Evolutionary conservation across 345 rosid genomes (phyloP).

Genomic region (Crucihimalaya himalaica): DNA sequence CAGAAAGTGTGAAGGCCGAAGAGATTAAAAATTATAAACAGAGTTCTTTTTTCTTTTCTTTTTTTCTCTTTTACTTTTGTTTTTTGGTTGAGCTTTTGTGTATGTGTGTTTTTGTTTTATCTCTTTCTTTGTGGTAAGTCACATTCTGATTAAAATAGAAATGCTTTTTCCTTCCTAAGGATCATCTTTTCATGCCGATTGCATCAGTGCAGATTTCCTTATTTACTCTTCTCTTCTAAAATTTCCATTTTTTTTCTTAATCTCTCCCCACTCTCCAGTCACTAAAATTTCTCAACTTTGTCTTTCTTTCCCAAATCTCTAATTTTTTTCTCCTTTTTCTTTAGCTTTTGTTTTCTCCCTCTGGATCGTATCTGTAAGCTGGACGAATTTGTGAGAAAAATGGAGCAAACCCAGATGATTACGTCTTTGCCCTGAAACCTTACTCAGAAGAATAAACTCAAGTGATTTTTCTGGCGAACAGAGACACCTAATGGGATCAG

Average conservation of each 20-base stretch:
- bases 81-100: background rate
- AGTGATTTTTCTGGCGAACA: slow-evolving; percentile 29
- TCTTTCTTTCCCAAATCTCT: slow-evolving; percentile 33
- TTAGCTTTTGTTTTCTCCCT: background rate
- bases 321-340: background rate
- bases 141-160: slow-evolving; percentile 39
- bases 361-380: slow-evolving; percentile 36
- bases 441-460: background rate
- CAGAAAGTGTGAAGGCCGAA: slow-evolving; percentile 11
- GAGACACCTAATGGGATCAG: slow-evolving; percentile 38
- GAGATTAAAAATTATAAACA: background rate
- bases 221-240: slow-evolving; percentile 22
- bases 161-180: slow-evolving; percentile 37
- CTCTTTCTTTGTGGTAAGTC: slow-evolving; percentile 27
- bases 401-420: slow-evolving; percentile 15
- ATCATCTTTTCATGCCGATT: slow-evolving; percentile 44
- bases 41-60: background rate
- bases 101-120: slow-evolving; percentile 8
- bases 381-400: slow-evolving; percentile 12
- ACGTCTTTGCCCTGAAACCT: slow-evolving; percentile 26
- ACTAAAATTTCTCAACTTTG: background rate
- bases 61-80: background rate
- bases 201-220: slow-evolving; percentile 31
- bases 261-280: slow-evolving; percentile 13
- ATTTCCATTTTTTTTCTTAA: background rate